A percentile compares a stretch with the other conserved stretches of the same genome.
Evolutionary conservation across 306 rosid species (phyloP).

Genomic region (Begonia peltatifolia): DNA sequence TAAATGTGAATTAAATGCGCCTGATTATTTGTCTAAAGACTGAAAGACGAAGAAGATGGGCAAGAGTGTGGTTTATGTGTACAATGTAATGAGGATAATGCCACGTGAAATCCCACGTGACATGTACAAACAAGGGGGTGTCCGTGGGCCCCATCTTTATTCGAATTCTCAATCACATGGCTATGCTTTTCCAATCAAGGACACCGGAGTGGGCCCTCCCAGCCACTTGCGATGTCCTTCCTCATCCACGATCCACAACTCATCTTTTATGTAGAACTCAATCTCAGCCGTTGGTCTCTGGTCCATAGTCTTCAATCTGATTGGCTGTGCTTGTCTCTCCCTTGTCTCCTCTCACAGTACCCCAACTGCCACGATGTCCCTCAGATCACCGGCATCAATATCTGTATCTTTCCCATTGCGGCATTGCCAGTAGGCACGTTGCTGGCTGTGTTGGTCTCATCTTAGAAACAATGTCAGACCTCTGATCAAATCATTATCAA

Average conservation of each 20-base stretch:
- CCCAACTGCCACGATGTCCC: constrained; percentile 20
- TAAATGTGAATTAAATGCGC: too few species aligned
- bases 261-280: constrained; percentile 2
- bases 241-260: constrained; percentile 31
- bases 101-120: constrained; percentile 9
- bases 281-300: constrained; percentile 27
- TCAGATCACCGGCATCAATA: constrained; percentile 18
- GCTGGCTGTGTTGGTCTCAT: not conserved
- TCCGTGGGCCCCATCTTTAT: not conserved
- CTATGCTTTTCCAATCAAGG: not conserved
- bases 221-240: constrained; percentile 35
- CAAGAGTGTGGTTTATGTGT: too few species aligned
- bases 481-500: not conserved
- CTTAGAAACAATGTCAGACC: constrained; percentile 3
- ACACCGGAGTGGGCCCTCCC: constrained; percentile 20
- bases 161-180: not conserved
- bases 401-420: constrained; percentile 15
- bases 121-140: not conserved
- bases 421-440: not conserved
- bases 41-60: not conserved
- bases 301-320: constrained; percentile 25
- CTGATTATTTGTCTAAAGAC: too few species aligned
- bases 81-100: not conserved
- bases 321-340: constrained; percentile 24
- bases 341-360: constrained; percentile 27